Evolutionary conservation across 2,329 filamentous ascomycete species (phyloP).

Genomic region (Phaeosphaeria sp.): DNA sequence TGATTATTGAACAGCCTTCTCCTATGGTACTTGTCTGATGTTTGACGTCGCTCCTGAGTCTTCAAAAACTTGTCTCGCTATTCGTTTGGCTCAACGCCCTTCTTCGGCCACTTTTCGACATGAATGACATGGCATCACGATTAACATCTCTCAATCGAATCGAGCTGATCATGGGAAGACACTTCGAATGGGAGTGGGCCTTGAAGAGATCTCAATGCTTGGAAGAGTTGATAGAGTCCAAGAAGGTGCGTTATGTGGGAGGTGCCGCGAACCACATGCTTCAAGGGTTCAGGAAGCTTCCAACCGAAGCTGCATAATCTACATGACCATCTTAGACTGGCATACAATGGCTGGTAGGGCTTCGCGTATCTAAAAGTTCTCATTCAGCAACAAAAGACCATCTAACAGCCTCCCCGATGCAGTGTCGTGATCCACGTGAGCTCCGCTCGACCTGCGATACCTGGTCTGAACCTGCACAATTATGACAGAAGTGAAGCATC

Average conservation of each 20-base stretch:
- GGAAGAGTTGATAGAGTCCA: not conserved
- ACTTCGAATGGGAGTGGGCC: conserved; percentile 14
- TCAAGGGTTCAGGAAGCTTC: not conserved
- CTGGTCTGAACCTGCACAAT: no score
- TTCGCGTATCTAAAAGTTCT: no score
- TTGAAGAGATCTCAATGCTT: conserved; percentile 1
- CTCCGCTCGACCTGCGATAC: no score
- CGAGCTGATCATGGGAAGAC: conserved; percentile 9
- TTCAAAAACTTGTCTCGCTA: no score
- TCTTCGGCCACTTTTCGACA: conserved; percentile 16
- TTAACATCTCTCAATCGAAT: conserved; percentile 9
- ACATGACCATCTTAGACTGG: not conserved
- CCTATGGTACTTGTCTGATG: no score
- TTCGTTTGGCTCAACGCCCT: conserved; percentile 20
- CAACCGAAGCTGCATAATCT: not conserved
- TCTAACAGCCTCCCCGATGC: no score
- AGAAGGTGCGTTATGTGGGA: not conserved
- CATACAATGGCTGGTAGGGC: no score
- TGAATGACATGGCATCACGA: conserved; percentile 1
- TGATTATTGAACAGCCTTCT: no score
- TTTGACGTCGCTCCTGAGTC: no score
- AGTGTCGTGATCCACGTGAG: no score
- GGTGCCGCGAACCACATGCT: not conserved
- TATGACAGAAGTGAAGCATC: no score
- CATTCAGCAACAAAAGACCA: no score